These are phyloP conservation scores for Fraxinus xanthoxyloides DNA, from an alignment of 305 asterid species.

Conservation along the genomic window DNA sequence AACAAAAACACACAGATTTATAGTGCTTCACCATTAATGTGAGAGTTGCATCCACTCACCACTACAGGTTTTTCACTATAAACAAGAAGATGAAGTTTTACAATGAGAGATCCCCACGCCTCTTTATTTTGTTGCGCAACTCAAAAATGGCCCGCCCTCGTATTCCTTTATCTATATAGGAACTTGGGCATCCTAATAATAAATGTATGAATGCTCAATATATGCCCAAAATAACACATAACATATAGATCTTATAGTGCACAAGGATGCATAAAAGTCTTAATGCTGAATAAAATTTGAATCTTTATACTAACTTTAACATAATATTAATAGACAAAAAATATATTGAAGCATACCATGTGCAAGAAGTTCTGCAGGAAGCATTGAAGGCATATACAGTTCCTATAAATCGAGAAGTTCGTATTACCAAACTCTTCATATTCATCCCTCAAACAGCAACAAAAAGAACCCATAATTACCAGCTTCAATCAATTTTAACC, in stretches of 20 bases:
- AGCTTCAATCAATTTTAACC: conserved; percentile 20
- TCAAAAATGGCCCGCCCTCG: neutral
- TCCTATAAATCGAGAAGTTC: conserved; percentile 63
- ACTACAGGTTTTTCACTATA: neutral
- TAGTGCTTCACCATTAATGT: neutral
- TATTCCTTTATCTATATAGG: neutral
- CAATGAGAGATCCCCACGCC: neutral
- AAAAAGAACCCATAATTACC: conserved; percentile 71
- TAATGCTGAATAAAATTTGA: neutral
- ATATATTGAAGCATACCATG: conserved; percentile 47
- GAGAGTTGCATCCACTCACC: neutral
- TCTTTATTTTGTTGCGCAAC: neutral
- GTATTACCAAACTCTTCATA: conserved; percentile 65
- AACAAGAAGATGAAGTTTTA: neutral
- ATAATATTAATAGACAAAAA: neutral
- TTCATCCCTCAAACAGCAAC: conserved; percentile 84
- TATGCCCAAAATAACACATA: neutral
- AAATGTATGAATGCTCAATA: neutral
- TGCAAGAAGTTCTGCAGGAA: conserved; percentile 59
- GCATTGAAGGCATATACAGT: conserved; percentile 68
- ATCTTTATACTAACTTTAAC: neutral
- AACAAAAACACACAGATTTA: neutral
- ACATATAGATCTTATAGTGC: neutral
- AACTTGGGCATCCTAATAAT: neutral
- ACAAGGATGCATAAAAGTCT: neutral